Evolutionary conservation across 345 rosid species (phyloP), one percentile per base, ranked within the genome.

Genomic region (Brassica rapa): DNA sequence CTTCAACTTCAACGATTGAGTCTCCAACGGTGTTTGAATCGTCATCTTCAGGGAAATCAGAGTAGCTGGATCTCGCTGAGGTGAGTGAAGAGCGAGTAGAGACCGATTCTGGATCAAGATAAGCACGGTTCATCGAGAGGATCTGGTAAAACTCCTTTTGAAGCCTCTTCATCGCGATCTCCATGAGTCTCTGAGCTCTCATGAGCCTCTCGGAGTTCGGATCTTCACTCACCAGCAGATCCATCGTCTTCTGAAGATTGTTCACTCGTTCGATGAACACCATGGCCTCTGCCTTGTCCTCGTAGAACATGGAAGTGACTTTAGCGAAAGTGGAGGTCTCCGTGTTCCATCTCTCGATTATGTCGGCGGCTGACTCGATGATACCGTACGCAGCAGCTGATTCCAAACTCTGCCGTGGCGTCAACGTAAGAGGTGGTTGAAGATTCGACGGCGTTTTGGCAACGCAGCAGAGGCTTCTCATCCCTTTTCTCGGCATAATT

Each of bases 91-190:
- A 89, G 29, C 87, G 85, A 8, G 85, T 55, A 5, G 97, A 92
- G 2, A 91, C 85, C 0, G 96, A 93, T 69, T 93, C 93, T 0
- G 96, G 90, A 61, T 91, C 97, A 0, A 91, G 65, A 43, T 82
- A 83, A 30, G 88, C 91, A 6, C 93, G 85, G 70, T 89, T 88
- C 87, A 78, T 83, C 7, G 90, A 88, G 0, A 91, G 83, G 29
- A 89, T 87, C 77, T 87, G 91, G 73, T 91, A 88, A 73, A 91
- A 87, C 85, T 91, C 97, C 15, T 86, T 91, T 41, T 89, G 90
- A 8, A 91, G 78, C 68, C 92, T 77, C 79, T 87, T 89, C 90
- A 89, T 89, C 19, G 94, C 97, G 37, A 76, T 84, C 77, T 84
- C 75, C 89, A 91, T 88, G 41, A 89, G 81, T 53, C 32, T 77